These are phyloP conservation scores for Pogostemon cablin DNA, from an alignment of 257 asterid species.

Conservation along the genomic window DNA sequence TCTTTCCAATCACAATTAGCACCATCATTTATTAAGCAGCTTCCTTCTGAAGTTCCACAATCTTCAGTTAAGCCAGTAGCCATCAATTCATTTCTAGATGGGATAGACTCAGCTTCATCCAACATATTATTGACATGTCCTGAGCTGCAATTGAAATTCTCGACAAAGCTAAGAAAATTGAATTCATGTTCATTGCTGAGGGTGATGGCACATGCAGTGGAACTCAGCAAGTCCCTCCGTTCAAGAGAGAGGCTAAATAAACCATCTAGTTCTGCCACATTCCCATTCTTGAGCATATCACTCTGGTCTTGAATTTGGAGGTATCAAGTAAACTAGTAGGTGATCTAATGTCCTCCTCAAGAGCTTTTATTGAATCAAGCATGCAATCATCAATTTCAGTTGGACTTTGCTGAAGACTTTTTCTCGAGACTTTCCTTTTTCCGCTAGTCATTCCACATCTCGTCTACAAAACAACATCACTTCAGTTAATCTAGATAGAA, in stretches of 20 bases:
- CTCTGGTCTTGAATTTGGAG: constrained; percentile 37
- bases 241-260: constrained; percentile 39
- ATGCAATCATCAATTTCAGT: constrained; percentile 32
- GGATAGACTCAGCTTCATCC: constrained; percentile 31
- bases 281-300: constrained; percentile 39
- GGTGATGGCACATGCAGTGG: constrained; percentile 37
- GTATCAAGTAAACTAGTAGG: constrained; percentile 35
- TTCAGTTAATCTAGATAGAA: constrained; percentile 11
- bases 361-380: constrained; percentile 38
- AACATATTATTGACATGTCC: constrained; percentile 21
- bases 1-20: constrained; percentile 34
- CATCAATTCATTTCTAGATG: constrained; percentile 30
- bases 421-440: constrained; percentile 50
- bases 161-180: constrained; percentile 33
- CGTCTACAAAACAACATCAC: constrained; percentile 44
- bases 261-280: constrained; percentile 32
- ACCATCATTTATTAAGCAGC: constrained; percentile 43
- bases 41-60: constrained; percentile 41
- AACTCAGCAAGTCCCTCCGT: constrained; percentile 41
- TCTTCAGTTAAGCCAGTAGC: constrained; percentile 30
- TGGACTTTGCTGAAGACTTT: constrained; percentile 34
- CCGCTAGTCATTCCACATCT: constrained; percentile 43
- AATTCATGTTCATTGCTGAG: constrained; percentile 32
- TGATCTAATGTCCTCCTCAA: constrained; percentile 42
- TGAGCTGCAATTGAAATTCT: constrained; percentile 23